phyloP scores from a whole-genome alignment of 495 filamentous ascomycete species.

The Hyaloscypha hepaticicola region DNA sequence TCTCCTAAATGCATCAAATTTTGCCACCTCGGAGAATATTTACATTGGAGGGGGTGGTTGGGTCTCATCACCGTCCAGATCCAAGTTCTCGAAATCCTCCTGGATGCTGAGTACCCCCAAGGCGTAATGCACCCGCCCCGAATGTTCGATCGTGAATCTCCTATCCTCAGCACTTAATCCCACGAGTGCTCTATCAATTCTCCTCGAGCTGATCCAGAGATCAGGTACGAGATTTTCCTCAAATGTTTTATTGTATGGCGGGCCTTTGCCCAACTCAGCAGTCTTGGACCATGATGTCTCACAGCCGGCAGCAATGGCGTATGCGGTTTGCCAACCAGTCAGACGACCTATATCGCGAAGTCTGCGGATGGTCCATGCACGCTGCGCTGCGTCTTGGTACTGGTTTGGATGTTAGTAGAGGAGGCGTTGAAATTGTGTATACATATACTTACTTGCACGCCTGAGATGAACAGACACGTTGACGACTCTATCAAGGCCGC shows the following conservation, averaged over 20 bases:
- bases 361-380: constrained; percentile 71
- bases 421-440: neutral
- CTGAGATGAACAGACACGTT: constrained; percentile 82
- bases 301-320: constrained; percentile 77
- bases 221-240: constrained; percentile 17
- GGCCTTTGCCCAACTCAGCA: constrained; percentile 68
- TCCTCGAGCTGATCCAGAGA: constrained; percentile 24
- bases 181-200: constrained; percentile 38
- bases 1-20: neutral
- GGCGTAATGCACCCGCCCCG: constrained; percentile 52
- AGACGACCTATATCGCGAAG: constrained; percentile 73
- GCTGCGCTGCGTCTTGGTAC: constrained; percentile 68
- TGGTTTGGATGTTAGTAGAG: constrained; percentile 38
- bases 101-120: constrained; percentile 52
- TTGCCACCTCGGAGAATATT: constrained; percentile 1
- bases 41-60: neutral
- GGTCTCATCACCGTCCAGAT: constrained; percentile 32
- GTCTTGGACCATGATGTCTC: constrained; percentile 78
- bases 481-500: constrained; percentile 77
- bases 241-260: constrained; percentile 48
- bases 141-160: constrained; percentile 39
- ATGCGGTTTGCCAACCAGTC: constrained; percentile 83
- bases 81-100: constrained; percentile 49
- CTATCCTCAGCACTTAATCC: constrained; percentile 18
- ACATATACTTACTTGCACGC: constrained; percentile 54